phyloP scores from a whole-genome alignment of 2,329 filamentous ascomycete genomes.

The Trichophyton mentagrophytes region DNA sequence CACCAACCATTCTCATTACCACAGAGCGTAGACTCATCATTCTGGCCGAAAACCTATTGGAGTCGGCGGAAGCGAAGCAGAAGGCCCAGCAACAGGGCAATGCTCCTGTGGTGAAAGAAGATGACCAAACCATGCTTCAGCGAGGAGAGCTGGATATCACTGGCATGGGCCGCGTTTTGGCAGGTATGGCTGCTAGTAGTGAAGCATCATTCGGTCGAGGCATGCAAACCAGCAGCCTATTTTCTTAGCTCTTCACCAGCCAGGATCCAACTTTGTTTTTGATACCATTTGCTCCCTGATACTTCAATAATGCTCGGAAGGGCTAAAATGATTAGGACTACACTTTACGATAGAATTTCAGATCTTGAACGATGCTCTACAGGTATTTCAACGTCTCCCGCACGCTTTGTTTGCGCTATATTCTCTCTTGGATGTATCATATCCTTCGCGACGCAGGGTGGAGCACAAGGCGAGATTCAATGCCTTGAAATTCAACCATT shows the following conservation, averaged over 20 bases:
- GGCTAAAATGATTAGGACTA: background rate
- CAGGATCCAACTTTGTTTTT: background rate
- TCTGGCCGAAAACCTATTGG: conserved; percentile 21
- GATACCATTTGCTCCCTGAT: background rate
- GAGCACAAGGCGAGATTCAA: conserved; percentile 40
- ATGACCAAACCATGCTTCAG: conserved; percentile 20
- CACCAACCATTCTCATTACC: conserved; percentile 27
- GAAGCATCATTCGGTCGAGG: conserved; percentile 23
- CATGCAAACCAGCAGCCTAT: background rate
- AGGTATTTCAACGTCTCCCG: background rate
- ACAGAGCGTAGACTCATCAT: conserved; percentile 31
- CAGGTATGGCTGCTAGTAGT: conserved; percentile 27
- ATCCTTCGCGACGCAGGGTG: conserved; percentile 39
- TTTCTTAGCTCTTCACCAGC: background rate
- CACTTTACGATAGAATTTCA: background rate
- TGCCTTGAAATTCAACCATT: conserved; percentile 35
- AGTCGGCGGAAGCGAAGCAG: conserved; percentile 14
- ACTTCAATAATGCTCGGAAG: background rate
- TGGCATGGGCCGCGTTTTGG: conserved; percentile 36
- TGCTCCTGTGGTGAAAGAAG: conserved; percentile 1
- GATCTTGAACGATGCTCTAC: background rate
- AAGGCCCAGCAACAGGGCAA: background rate
- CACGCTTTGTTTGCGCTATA: background rate
- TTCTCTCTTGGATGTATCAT: background rate
- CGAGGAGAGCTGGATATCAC: conserved; percentile 35